Conservation (phyloP, 2,329 filamentous ascomycete species). For the Exophiala sp. region DNA sequence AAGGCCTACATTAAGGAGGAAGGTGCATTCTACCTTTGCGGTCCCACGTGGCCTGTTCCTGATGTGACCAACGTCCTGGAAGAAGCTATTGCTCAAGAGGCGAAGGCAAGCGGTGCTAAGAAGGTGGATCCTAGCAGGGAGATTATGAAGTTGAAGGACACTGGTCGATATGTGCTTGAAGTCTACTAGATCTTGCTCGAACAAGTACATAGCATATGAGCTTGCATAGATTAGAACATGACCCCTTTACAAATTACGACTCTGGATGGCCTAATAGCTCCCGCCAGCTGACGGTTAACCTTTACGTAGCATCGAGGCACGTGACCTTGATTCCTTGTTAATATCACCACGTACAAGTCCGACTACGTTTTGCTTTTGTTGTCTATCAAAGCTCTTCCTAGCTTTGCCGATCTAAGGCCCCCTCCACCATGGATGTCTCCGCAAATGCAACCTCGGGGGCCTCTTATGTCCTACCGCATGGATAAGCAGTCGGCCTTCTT, state of each 20-base stretch:
- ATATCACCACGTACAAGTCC: too few relatives aligned
- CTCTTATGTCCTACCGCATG: not conserved
- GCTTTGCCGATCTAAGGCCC: not conserved
- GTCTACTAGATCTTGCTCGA: constrained; percentile 63
- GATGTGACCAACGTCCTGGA: constrained; percentile 92
- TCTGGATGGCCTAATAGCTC: too few relatives aligned
- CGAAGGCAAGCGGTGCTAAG: constrained; percentile 61
- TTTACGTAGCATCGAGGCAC: too few relatives aligned
- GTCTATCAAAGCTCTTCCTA: not conserved
- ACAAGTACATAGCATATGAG: not conserved
- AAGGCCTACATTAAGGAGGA: constrained; percentile 82
- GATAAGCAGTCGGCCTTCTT: not conserved
- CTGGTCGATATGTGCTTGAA: constrained; percentile 88
- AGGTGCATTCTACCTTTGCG: constrained; percentile 94
- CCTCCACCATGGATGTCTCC: not conserved
- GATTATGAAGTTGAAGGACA: constrained; percentile 97
- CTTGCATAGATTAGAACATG: too few relatives aligned
- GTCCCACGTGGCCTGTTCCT: constrained; percentile 96
- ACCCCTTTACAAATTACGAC: too few relatives aligned
- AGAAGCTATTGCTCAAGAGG: constrained; percentile 81
- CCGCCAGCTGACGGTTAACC: too few relatives aligned
- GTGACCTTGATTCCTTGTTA: too few relatives aligned
- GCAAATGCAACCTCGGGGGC: not conserved
- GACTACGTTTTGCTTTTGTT: too few relatives aligned
- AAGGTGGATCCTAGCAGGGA: constrained; percentile 84